Percentiles rank a stretch among this genome's conserved stretches.
Conservation (phyloP, 2,329 filamentous ascomycete genomes). For the Cercospora sp. region DNA sequence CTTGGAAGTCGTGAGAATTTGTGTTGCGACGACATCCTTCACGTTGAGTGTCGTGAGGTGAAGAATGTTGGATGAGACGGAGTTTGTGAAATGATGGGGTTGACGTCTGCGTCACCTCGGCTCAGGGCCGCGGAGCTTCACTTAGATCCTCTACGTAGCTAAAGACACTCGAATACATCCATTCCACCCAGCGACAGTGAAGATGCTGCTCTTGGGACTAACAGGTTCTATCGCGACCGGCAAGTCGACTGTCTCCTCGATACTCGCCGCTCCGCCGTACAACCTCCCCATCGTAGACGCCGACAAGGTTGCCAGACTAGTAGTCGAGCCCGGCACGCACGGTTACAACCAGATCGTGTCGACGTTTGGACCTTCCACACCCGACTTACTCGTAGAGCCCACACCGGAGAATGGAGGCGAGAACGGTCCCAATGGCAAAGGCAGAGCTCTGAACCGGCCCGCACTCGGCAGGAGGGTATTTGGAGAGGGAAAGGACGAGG, state of each 20-base stretch:
- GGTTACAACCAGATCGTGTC: constrained; percentile 81
- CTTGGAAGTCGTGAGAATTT: not conserved
- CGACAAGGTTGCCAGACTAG: constrained; percentile 85
- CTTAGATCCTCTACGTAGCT: not conserved
- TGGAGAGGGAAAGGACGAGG: constrained; percentile 70
- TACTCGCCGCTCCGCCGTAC: constrained; percentile 79
- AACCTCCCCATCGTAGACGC: constrained; percentile 90
- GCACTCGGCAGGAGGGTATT: constrained; percentile 85
- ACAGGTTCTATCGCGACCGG: constrained; percentile 97
- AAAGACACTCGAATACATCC: not conserved
- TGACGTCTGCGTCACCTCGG: not conserved
- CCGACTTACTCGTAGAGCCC: constrained; percentile 75
- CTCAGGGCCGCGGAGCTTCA: not conserved
- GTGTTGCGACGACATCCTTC: not conserved
- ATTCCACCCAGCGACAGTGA: not conserved
- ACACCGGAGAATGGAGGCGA: constrained; percentile 45
- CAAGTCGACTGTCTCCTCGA: constrained; percentile 89
- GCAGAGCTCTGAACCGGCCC: constrained; percentile 77
- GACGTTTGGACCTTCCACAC: constrained; percentile 79
- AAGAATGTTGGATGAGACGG: not conserved
- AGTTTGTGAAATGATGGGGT: not conserved
- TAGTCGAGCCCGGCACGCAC: constrained; percentile 86
- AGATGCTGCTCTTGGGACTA: constrained; percentile 93
- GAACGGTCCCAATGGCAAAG: constrained; percentile 60
- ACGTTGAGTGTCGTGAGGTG: not conserved